Base-by-base conservation (phyloP, 352 stramenopile species). In the Globisporangium splendens region DNA sequence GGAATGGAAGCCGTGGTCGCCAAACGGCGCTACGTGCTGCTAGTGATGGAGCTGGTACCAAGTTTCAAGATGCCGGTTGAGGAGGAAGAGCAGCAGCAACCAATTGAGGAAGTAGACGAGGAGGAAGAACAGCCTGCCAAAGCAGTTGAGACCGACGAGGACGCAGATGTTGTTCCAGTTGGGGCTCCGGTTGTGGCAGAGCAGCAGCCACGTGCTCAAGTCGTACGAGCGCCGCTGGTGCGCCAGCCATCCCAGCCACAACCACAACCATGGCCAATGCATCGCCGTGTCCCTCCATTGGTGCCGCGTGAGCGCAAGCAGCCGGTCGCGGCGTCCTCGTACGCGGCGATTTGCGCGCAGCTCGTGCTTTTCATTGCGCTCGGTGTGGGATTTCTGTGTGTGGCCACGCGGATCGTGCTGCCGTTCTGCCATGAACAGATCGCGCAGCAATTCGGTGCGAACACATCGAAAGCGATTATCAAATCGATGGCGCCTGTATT, bases 11-110 rank as follows among this genome's bases (percentile, higher is more conserved):
- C 54, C 33, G 68, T 53, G 0, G 59, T 76, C 17, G 80, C 76
- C 43, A 75, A 82, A 50, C 74, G 65, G 1, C 77, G 68, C 20
- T 90, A 88, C 55, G 68, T 87, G 44, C 53, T 77, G 15, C 56
- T 78, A 50, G 75, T 87, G 11, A 66, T 81, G 20, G 67, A 78
- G 61, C 47, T 87, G 11, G 48, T 87, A 22, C 70, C 75, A 20
- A 71, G 17, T 41, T 83, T 88, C 56, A 62, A 70, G 53, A 72
- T 74, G 65, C 65, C 68, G 28, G 75, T 59, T 1, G 48, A 63
- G 4, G 57, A 47, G 11, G 17, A 48, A 22, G 33, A 10, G 21
- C 5, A 3, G 31, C 46, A n/a, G 8, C 17, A 33, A 7, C 4
- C 12, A 8, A 17, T 24, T 14, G 14, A 41, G 20, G n/a, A 35